These are phyloP conservation scores for Pythium myriotylum DNA, from an alignment of 352 stramenopile genomes.

Conservation along the genomic window DNA sequence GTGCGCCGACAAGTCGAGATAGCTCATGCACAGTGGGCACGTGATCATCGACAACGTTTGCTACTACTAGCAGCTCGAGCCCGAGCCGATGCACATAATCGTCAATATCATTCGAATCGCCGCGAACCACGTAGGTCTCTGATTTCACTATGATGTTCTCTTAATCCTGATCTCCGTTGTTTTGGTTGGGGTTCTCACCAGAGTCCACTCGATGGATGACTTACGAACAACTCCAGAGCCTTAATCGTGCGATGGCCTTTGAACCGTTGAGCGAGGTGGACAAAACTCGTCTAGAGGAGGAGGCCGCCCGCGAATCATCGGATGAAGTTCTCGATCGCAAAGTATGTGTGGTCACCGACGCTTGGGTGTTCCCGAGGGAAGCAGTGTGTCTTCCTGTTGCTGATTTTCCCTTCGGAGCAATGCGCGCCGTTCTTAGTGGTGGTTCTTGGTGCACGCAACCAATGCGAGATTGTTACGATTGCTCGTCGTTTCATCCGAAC, in stretches of 20 bases:
- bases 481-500: constrained; percentile 9
- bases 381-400: neutral
- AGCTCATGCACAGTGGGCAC: no score
- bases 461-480: constrained; percentile 23
- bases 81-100: no score
- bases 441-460: neutral
- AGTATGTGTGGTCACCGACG: constrained; percentile 9
- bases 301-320: neutral
- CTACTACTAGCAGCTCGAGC: no score
- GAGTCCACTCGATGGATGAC: constrained; percentile 11
- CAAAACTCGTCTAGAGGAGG: neutral
- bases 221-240: neutral
- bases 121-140: no score
- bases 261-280: neutral
- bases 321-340: constrained; percentile 9
- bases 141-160: no score
- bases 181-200: no score
- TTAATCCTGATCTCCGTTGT: no score
- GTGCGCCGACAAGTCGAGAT: no score
- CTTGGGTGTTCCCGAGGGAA: constrained; percentile 8
- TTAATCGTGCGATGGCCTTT: constrained; percentile 2
- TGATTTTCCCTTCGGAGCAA: constrained; percentile 9
- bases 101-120: no score
- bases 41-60: no score
- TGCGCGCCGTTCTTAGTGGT: neutral